Conservation (phyloP, 495 filamentous ascomycete genomes). For the Staphylotrichum tortipilum region DNA sequence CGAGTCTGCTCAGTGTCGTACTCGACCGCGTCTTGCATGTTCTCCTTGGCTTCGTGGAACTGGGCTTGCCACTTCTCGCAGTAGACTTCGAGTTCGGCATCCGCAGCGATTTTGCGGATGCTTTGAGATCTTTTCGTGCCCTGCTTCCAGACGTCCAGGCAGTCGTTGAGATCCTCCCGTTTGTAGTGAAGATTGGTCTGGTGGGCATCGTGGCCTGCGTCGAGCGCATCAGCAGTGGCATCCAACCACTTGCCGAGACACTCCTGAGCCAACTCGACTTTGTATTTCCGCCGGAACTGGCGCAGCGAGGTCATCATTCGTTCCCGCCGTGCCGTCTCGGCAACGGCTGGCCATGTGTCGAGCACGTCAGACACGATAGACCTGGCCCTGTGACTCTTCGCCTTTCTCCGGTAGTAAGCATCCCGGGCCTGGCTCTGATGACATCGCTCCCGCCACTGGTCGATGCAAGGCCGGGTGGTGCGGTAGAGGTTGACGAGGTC, state of each 20-base stretch:
- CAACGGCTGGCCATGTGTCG: constrained; percentile 19
- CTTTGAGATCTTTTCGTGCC: constrained; percentile 3
- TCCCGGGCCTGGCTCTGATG: constrained; percentile 1
- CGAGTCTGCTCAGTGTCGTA: constrained; percentile 17
- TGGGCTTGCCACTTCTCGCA: constrained; percentile 13
- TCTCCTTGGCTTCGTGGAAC: constrained; percentile 12
- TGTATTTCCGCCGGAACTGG: constrained; percentile 22
- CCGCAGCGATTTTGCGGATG: constrained; percentile 17
- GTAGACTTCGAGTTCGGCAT: constrained; percentile 22
- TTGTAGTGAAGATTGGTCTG: constrained; percentile 14
- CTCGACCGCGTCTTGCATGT: constrained; percentile 19
- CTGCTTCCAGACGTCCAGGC: constrained; percentile 19
- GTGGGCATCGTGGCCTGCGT: constrained; percentile 12
- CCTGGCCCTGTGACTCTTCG: constrained; percentile 5
- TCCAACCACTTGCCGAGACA: constrained; percentile 18
- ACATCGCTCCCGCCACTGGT: constrained; percentile 18
- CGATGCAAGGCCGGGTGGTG: constrained; percentile 17
- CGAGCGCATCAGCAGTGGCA: constrained; percentile 9
- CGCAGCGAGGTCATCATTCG: constrained; percentile 19
- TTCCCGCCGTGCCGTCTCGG: constrained; percentile 13
- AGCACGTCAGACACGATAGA: constrained; percentile 15
- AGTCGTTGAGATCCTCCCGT: constrained; percentile 18
- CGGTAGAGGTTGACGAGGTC: constrained; percentile 22
- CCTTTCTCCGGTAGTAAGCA: constrained; percentile 5
- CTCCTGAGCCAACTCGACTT: constrained; percentile 16